Evolutionary conservation across 805 yeast genomes (phyloP).

Genomic region (Kluyveromyces nonfermentans): DNA sequence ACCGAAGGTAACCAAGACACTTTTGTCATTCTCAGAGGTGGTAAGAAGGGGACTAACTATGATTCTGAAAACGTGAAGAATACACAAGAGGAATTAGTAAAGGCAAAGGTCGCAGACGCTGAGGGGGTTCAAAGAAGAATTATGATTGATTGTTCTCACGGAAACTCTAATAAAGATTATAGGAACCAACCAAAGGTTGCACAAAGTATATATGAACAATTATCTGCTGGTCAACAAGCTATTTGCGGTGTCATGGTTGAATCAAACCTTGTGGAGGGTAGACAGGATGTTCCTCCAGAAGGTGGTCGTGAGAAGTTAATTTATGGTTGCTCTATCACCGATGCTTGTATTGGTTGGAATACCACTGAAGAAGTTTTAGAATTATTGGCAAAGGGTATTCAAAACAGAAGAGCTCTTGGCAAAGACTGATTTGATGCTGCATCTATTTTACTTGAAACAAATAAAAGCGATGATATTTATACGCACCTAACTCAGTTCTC

Average conservation of each 20-base stretch:
- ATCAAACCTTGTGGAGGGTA: conserved; percentile 83
- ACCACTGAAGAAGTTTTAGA: conserved; percentile 65
- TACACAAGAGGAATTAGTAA: conserved; percentile 51
- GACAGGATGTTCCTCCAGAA: conserved; percentile 79
- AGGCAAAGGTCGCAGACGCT: conserved; percentile 39
- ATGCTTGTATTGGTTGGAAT: conserved; percentile 92
- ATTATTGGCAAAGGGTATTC: conserved; percentile 69
- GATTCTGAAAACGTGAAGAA: conserved; percentile 65
- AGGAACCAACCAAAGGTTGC: conserved; percentile 90
- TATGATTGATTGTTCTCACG: conserved; percentile 97
- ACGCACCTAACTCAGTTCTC: no score
- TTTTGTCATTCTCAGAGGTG: conserved; percentile 91
- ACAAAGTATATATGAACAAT: conserved; percentile 65
- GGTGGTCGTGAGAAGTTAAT: conserved; percentile 68
- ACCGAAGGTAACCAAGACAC: conserved; percentile 90
- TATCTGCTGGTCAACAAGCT: conserved; percentile 59
- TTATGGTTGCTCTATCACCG: conserved; percentile 95
- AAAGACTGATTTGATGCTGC: conserved; percentile 16
- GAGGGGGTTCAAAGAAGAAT: conserved; percentile 47
- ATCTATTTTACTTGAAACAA: no score
- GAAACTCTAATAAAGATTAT: conserved; percentile 86
- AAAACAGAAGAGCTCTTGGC: conserved; percentile 50
- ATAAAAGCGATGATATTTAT: no score
- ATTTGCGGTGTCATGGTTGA: conserved; percentile 97
- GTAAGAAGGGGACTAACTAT: conserved; percentile 84